These are phyloP conservation scores for Calonectria hawksworthii DNA, from an alignment of 2,329 filamentous ascomycete genomes.

Conservation along the genomic window DNA sequence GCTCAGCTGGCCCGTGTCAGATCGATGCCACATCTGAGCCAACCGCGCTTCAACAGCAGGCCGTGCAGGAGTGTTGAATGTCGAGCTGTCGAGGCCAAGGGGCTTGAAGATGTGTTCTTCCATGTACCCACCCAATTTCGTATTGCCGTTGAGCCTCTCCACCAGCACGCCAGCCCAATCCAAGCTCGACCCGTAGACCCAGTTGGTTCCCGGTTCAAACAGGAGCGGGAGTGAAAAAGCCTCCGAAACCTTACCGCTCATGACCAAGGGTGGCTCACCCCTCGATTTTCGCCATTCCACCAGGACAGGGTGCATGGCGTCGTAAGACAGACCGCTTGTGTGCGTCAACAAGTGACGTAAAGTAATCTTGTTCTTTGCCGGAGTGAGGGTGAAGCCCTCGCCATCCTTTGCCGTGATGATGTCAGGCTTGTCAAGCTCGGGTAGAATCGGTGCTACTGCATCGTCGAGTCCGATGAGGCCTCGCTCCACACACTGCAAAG, in stretches of 20 bases:
- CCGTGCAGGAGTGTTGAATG: neutral
- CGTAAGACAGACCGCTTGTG: conserved; percentile 23
- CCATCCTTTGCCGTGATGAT: neutral
- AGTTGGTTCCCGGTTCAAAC: conserved; percentile 21
- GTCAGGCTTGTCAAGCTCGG: neutral
- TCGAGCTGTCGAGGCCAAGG: conserved; percentile 13
- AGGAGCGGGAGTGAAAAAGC: conserved; percentile 21
- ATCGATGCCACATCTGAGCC: conserved; percentile 18
- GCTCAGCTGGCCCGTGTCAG: conserved; percentile 1
- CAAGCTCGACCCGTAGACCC: conserved; percentile 17
- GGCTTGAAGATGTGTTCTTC: conserved; percentile 9
- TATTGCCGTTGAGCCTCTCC: conserved; percentile 13
- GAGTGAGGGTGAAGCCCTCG: neutral
- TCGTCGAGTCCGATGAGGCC: conserved; percentile 17
- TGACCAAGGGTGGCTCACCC: conserved; percentile 13
- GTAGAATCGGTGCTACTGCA: neutral
- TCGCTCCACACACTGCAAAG: conserved; percentile 18
- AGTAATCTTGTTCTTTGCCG: neutral
- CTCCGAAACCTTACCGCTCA: conserved; percentile 18
- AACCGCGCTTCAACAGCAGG: neutral
- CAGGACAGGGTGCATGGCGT: conserved; percentile 23
- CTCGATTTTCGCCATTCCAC: conserved; percentile 23
- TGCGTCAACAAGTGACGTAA: conserved; percentile 22
- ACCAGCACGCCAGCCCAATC: conserved; percentile 24
- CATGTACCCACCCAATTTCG: conserved; percentile 12